Base-by-base conservation (phyloP, 2,329 filamentous ascomycete genomes). In the Teratosphaeria viscida region DNA sequence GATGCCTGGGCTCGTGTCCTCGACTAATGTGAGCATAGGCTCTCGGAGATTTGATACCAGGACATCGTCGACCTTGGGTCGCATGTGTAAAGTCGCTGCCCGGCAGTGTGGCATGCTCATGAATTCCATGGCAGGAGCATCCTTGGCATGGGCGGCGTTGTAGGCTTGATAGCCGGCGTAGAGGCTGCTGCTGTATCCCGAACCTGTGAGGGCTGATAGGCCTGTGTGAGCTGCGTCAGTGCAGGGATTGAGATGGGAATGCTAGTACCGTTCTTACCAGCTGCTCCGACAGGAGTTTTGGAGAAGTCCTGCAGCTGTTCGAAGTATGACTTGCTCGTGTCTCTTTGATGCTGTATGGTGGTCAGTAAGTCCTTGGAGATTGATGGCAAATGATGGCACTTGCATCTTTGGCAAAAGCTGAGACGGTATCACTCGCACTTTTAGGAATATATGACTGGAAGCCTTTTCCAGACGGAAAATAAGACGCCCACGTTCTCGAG, bases 91-190 rank as follows among this genome's bases (percentile, higher is more conserved):
- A 1, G 74, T 75, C 1, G 72, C 66, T 5, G 76, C 70, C 43
- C 76, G 74, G 0, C 76, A 75, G 64, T 79, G 77, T 1, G 75
- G 70, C 59, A 79, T 75, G 35, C 74, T 77, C 58, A 79, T 72
- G 65, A 75, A 79, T 61, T 79, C 77, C 76, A 78, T 78, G 2
- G 66, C 59, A 7, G 75, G 73, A 16, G 69, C 71, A 27, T 70
- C 65, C 12, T 68, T 63, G 11, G 69, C 70, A 4, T 70, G 70
- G 49, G 63, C 62, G 2, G 72, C 68, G 52, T 74, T 74, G 68
- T 75, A 80, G 7, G 78, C 78, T n/a, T 68, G 73, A 68, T 80
- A 80, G 55, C 74, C 78, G 8, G 78, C 77, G 58, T 79, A 79
- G 1, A 79, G 68, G 1, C 75, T 76, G 53, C 74, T 74, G n/a